Evolutionary conservation across 164 flowering plant genomes (phyloP).

Genomic region (Kingdonia uniflora): DNA sequence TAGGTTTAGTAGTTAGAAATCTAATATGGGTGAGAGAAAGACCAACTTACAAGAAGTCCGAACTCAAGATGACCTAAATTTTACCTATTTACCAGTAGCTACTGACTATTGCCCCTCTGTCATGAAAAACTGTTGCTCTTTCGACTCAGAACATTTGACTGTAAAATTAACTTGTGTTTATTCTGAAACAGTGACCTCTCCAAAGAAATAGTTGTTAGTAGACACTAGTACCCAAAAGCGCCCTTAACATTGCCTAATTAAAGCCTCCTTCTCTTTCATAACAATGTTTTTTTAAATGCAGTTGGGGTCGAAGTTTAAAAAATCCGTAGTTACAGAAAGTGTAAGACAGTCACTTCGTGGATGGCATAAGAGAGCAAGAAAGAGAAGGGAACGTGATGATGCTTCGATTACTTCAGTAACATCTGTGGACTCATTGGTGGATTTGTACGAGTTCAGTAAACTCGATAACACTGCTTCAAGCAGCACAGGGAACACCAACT

Average conservation of each 20-base stretch:
- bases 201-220: no score
- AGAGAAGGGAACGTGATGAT: conserved; percentile 12
- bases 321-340: conserved; percentile 49
- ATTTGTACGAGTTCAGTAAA: conserved; percentile 9
- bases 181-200: no score
- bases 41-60: no score
- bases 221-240: no score
- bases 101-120: no score
- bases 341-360: conserved; percentile 52
- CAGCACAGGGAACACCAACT: conserved; percentile 5
- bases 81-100: no score
- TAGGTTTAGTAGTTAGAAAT: no score
- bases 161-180: no score
- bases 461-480: neutral
- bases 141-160: no score
- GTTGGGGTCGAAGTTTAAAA: conserved; percentile 85
- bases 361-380: conserved; percentile 53
- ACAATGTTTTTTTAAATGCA: conserved; percentile 13
- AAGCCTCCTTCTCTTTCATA: neutral
- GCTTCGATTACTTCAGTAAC: conserved; percentile 18
- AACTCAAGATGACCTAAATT: no score
- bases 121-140: no score
- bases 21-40: no score
- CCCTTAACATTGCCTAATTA: neutral
- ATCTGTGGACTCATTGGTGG: conserved; percentile 19